A percentile compares a stretch with the other conserved stretches of the same genome.
Evolutionary conservation across 805 yeast genomes (phyloP).

Genomic region (Lachancea nothofagi): DNA sequence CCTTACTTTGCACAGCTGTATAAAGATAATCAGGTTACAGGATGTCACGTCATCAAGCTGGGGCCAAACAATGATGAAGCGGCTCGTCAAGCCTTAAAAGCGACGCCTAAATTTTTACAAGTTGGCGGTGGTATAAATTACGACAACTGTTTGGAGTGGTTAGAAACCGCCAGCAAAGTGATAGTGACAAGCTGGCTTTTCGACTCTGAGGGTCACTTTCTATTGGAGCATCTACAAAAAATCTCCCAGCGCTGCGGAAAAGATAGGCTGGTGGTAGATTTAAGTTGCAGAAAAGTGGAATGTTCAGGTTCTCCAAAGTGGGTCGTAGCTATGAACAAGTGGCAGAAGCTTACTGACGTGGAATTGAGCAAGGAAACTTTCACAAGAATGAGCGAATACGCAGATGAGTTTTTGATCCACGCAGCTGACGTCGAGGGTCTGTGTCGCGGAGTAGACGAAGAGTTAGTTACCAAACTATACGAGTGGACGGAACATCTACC

Average conservation of each 20-base stretch:
- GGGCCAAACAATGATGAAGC: slow-evolving; percentile 81
- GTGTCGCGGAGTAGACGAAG: slow-evolving; percentile 86
- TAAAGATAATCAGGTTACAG: slow-evolving; percentile 47
- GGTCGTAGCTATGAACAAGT: slow-evolving; percentile 96
- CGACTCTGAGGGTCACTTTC: slow-evolving; percentile 41
- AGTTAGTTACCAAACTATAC: slow-evolving; percentile 63
- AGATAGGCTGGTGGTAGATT: slow-evolving; percentile 70
- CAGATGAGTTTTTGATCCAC: slow-evolving; percentile 86
- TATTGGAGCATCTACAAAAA: slow-evolving; percentile 44
- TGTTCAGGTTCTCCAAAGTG: slow-evolving; percentile 41
- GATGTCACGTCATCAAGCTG: slow-evolving; percentile 90
- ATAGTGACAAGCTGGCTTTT: slow-evolving; percentile 92
- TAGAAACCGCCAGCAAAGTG: slow-evolving; percentile 75
- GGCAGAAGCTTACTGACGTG: slow-evolving; percentile 84
- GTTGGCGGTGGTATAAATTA: slow-evolving; percentile 90
- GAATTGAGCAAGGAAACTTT: slow-evolving; percentile 52
- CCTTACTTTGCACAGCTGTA: slow-evolving; percentile 72
- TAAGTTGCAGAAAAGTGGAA: slow-evolving; percentile 63
- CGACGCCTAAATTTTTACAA: slow-evolving; percentile 74
- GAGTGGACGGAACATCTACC: slow-evolving; percentile 53
- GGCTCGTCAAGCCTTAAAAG: slow-evolving; percentile 64
- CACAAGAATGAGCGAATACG: slow-evolving; percentile 49
- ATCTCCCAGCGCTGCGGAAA: slow-evolving; percentile 58
- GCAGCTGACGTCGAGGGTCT: slow-evolving; percentile 99
- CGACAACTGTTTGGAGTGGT: slow-evolving; percentile 72